These are phyloP conservation scores for Tricholoma sp. DNA, from an alignment of 768 basidiomycete genomes.

Conservation along the genomic window DNA sequence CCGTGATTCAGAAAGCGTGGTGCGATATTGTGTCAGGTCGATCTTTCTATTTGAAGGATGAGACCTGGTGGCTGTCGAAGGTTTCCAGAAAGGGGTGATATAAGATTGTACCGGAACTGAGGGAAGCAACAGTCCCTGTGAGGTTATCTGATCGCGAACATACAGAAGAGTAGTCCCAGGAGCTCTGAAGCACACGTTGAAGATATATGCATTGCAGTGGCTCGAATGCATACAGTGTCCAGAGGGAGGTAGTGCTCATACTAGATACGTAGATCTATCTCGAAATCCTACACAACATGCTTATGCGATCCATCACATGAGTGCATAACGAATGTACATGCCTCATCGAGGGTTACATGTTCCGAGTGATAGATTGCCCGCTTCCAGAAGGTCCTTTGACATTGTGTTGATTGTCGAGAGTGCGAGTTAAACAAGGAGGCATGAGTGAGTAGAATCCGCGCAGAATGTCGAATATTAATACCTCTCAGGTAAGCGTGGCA, in stretches of 20 bases:
- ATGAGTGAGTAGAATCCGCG: constrained; percentile 49
- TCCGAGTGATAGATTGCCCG: constrained; percentile 59
- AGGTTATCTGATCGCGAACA: constrained; percentile 20
- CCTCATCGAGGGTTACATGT: constrained; percentile 38
- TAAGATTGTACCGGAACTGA: constrained; percentile 50
- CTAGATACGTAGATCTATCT: constrained; percentile 65
- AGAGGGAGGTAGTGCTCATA: constrained; percentile 25
- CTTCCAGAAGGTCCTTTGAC: constrained; percentile 71
- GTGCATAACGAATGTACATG: constrained; percentile 22
- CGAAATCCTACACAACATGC: constrained; percentile 36
- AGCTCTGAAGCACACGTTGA: constrained; percentile 11
- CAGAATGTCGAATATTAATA: constrained; percentile 43
- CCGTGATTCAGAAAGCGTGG: constrained; percentile 68
- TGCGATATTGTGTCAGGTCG: constrained; percentile 28
- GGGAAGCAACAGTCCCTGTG: constrained; percentile 21
- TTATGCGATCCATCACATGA: constrained; percentile 2
- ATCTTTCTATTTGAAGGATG: constrained; percentile 4
- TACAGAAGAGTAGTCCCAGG: constrained; percentile 17
- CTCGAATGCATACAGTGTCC: constrained; percentile 24
- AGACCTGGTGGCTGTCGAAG: neutral
- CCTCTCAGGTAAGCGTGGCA: neutral
- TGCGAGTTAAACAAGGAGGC: constrained; percentile 48
- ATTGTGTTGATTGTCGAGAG: constrained; percentile 46
- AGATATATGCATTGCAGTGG: neutral
- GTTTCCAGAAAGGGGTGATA: constrained; percentile 61